Percentiles rank a stretch among this genome's conserved stretches.
Evolutionary conservation across 2,329 filamentous ascomycete species (phyloP).

Genomic region (Aspergillus amoenus): DNA sequence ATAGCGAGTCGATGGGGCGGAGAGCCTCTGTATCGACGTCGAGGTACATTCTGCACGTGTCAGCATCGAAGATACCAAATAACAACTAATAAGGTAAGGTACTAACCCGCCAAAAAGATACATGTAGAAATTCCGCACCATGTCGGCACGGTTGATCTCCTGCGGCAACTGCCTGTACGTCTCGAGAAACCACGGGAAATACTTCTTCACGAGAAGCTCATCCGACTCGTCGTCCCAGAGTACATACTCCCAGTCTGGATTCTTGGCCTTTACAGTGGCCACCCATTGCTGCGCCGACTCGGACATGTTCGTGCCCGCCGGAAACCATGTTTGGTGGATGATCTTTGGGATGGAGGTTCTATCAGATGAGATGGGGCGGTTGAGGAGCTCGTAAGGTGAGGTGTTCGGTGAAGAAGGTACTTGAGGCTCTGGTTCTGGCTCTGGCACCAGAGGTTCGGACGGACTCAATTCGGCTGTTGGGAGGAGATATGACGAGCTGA

Average conservation of each 20-base stretch:
- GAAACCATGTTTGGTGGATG: conserved; percentile 25
- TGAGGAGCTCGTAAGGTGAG: conserved; percentile 13
- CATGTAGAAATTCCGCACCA: conserved; percentile 23
- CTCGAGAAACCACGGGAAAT: conserved; percentile 22
- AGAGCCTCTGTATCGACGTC: conserved; percentile 24
- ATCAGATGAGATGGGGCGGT: conserved; percentile 15
- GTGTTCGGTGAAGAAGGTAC: neutral
- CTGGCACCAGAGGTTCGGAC: neutral
- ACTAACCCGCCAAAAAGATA: conserved; percentile 20
- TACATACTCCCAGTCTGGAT: conserved; percentile 22
- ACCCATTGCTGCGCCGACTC: conserved; percentile 20
- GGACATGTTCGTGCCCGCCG: conserved; percentile 23
- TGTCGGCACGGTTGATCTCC: conserved; percentile 21
- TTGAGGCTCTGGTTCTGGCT: neutral
- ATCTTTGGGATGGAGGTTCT: conserved; percentile 19
- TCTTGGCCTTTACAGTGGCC: conserved; percentile 13
- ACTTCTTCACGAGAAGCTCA: conserved; percentile 15
- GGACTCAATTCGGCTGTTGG: neutral
- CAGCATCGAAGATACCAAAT: neutral
- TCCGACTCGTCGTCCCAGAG: conserved; percentile 23
- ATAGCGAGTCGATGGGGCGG: conserved; percentile 16
- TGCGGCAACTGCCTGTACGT: conserved; percentile 17
- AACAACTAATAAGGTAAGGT: neutral
- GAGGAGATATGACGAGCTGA: conserved; percentile 1
- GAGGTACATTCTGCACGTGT: conserved; percentile 20